Evolutionary conservation across 2,329 filamentous ascomycete species (phyloP), one percentile per base, ranked within the genome.

Genomic region (Colletotrichum sp.): DNA sequence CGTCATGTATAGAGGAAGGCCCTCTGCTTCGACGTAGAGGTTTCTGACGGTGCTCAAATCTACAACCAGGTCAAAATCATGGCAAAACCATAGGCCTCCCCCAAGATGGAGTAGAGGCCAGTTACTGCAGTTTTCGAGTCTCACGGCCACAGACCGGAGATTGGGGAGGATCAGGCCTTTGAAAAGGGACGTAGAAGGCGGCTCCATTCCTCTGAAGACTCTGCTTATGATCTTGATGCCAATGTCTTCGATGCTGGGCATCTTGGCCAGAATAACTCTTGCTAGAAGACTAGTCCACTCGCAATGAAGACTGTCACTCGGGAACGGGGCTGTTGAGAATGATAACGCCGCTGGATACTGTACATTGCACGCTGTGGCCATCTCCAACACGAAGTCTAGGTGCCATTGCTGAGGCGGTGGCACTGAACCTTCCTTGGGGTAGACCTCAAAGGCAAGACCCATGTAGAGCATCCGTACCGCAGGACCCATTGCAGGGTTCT

Each of bases 21-120:
- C 10, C n/a, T 52, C 44, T 24, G 44, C n/a, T 52, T 21, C 44
- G n/a, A 52, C n/a, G 6, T 52, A 52, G 0, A 52, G 10, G 0
- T 13, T 52, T 52, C 10, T 13, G n/a, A 24, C 10, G 44, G 10
- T 6, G n/a, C 44, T 3, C n/a, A 52, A 21, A 2, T 52, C 44
- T 21, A 52, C 44, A 21, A 52, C n/a, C 44, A 52, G 44, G n/a
- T 52, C 44, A 21, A 13, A 21, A 52, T 52, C 44, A 12, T 24
- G n/a, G n/a, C n/a, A 21, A 52, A 21, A 49, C 9, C 1, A 1
- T 49, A 18, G 0, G 18, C 44, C n/a, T 7, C 6, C 12, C 2
- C 44, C 6, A n/a, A 0, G 44, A 21, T 13, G 9, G n/a, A 21
- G 3, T 3, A 7, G n/a, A 24, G 10, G n/a, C 44, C n/a, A 21